Conservation (phyloP, 352 stramenopile genomes). For the Phytophthora aleatoria region DNA sequence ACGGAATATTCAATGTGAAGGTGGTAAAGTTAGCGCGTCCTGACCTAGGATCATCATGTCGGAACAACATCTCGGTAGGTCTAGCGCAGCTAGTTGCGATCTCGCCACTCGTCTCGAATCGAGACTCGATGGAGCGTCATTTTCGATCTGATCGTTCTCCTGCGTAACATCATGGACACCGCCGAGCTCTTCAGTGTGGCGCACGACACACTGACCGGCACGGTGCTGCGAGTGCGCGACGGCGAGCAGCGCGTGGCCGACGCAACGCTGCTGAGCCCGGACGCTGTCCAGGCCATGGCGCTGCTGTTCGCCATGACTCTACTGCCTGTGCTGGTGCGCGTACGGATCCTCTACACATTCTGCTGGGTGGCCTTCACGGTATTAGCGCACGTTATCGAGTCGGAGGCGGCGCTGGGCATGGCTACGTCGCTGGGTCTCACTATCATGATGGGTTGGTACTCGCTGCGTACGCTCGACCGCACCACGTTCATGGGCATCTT, state of each 20-base stretch:
- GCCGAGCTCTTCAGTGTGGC: conserved; percentile 30
- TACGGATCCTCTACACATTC: conserved; percentile 54
- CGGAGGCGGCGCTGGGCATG: conserved; percentile 44
- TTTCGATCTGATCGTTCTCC: conserved; percentile 8
- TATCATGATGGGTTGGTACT: conserved; percentile 68
- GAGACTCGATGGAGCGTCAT: conserved; percentile 8
- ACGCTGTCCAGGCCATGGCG: conserved; percentile 36
- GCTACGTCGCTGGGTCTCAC: conserved; percentile 48
- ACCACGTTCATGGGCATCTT: conserved; percentile 54
- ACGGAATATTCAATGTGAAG: background rate
- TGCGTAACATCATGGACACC: conserved; percentile 28
- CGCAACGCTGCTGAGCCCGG: conserved; percentile 8
- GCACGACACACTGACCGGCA: conserved; percentile 36
- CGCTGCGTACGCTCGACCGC: conserved; percentile 44
- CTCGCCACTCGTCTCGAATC: conserved; percentile 7
- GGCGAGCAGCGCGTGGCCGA: conserved; percentile 16
- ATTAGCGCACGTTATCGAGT: conserved; percentile 37
- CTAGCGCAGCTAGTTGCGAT: background rate
- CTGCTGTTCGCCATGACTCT: conserved; percentile 47
- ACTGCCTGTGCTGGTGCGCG: conserved; percentile 39
- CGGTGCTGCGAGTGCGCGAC: conserved; percentile 38
- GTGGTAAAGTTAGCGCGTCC: background rate
- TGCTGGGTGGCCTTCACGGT: conserved; percentile 48
- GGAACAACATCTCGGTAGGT: conserved; percentile 3
- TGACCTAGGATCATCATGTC: conserved; percentile 23